A percentile compares a stretch with the other conserved stretches of the same genome.
phyloP scores from a whole-genome alignment of 176 grass and related monocot species.

The Carex myosuroides region DNA sequence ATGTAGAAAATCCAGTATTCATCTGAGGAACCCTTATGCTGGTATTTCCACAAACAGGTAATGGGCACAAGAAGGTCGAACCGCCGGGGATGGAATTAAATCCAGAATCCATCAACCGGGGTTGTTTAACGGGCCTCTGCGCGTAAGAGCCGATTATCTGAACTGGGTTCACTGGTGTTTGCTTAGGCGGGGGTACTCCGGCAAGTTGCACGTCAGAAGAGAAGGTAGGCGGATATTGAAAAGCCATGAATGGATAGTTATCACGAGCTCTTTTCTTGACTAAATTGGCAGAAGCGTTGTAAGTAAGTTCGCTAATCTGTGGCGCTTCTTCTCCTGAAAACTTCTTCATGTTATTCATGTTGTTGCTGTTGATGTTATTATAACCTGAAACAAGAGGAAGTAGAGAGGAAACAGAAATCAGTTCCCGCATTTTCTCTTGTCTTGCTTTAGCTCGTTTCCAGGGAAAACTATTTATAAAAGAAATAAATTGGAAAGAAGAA shows the following conservation, averaged over 20 bases:
- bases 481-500: not conserved
- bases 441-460: not conserved
- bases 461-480: not conserved
- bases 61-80: not conserved
- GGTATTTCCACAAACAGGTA: constrained; percentile 18
- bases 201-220: not conserved
- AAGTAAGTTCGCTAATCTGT: constrained; percentile 17
- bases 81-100: not conserved
- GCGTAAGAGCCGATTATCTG: not conserved
- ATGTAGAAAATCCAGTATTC: constrained; percentile 8
- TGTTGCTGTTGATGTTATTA: not conserved
- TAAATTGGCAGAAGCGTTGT: constrained; percentile 6
- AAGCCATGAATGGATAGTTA: not conserved
- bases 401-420: constrained; percentile 18
- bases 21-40: not conserved
- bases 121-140: not conserved
- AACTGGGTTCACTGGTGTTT: not conserved
- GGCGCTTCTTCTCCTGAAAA: constrained; percentile 3
- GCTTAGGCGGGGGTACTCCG: not conserved
- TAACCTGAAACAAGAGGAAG: constrained; percentile 16
- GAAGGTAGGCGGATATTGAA: not conserved
- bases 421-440: not conserved
- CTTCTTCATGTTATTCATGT: constrained; percentile 11
- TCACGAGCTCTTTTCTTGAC: constrained; percentile 11
- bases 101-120: not conserved